Conservation (phyloP, 148 eudicot genomes). For the Bassia scoparia region DNA sequence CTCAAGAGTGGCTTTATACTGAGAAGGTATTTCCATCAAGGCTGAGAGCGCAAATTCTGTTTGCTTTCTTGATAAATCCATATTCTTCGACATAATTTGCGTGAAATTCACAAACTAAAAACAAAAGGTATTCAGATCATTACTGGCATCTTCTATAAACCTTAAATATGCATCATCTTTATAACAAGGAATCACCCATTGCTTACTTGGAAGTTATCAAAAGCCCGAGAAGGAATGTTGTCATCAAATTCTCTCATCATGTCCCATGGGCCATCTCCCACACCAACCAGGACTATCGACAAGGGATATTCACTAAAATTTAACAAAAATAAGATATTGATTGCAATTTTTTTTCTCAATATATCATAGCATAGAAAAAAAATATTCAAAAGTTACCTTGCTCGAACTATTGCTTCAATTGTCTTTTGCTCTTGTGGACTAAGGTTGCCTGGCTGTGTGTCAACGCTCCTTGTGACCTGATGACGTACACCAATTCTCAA, state of each 20-base stretch:
- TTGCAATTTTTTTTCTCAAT: background rate
- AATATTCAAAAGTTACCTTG: slow-evolving; percentile 48
- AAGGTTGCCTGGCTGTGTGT: slow-evolving; percentile 66
- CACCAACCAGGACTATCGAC: slow-evolving; percentile 92
- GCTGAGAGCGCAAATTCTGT: slow-evolving; percentile 91
- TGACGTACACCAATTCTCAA: background rate
- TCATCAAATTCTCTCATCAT: slow-evolving; percentile 98
- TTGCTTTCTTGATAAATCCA: slow-evolving; percentile 62
- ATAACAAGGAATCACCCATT: slow-evolving; percentile 11
- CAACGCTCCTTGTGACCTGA: slow-evolving; percentile 97
- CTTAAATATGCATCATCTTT: slow-evolving; percentile 1
- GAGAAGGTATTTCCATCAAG: slow-evolving; percentile 95
- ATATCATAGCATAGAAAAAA: background rate
- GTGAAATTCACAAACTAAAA: slow-evolving; percentile 92
- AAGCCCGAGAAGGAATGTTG: slow-evolving; percentile 89
- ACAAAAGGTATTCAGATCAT: slow-evolving; percentile 9
- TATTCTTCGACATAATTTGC: slow-evolving; percentile 80
- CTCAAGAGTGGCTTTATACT: slow-evolving; percentile 93
- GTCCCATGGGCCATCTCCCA: slow-evolving; percentile 99
- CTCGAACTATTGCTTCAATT: slow-evolving; percentile 84
- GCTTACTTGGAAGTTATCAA: slow-evolving; percentile 94
- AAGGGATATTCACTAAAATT: slow-evolving; percentile 76
- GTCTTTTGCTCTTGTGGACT: slow-evolving; percentile 94
- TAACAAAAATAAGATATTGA: background rate
- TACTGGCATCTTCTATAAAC: background rate